Evolutionary conservation across 1,284 basidiomycete genomes (phyloP).

Genomic region (Baeospora myosura): DNA sequence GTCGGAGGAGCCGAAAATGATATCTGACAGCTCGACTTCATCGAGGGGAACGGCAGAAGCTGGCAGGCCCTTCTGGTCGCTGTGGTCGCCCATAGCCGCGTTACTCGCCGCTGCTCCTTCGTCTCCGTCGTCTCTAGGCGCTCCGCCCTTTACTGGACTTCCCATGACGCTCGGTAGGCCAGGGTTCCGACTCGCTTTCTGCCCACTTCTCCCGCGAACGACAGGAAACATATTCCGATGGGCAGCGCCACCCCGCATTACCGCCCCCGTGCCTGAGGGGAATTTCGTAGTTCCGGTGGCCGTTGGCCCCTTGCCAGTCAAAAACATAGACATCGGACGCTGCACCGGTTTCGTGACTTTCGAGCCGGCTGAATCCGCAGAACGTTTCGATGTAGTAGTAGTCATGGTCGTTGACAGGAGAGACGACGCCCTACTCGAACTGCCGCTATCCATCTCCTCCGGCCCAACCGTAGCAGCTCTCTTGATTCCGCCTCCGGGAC

Average conservation of each 20-base stretch:
- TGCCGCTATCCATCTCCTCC: not conserved
- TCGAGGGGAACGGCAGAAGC: not conserved
- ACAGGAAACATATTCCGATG: no score
- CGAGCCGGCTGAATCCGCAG: not conserved
- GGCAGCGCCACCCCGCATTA: conserved; percentile 14
- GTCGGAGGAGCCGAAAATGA: conserved; percentile 10
- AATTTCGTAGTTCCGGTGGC: conserved; percentile 2
- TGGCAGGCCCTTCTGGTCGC: not conserved
- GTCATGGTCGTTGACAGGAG: not conserved
- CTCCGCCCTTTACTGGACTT: conserved; percentile 51
- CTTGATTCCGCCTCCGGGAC: no score
- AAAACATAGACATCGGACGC: conserved; percentile 7
- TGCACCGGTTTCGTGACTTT: conserved; percentile 1
- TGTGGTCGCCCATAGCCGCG: not conserved
- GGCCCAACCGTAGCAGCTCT: not conserved
- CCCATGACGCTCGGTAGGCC: conserved; percentile 50
- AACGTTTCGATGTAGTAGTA: not conserved
- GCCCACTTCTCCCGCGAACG: conserved; percentile 15
- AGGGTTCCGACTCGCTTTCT: conserved; percentile 58
- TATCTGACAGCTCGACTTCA: not conserved
- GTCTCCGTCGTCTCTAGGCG: conserved; percentile 2
- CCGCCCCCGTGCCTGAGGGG: not conserved
- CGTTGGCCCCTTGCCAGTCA: conserved; percentile 6
- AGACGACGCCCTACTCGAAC: not conserved
- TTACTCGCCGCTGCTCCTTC: not conserved